phyloP scores from a whole-genome alignment of 208 protist genomes.

The Tritrichomonas foetus region DNA sequence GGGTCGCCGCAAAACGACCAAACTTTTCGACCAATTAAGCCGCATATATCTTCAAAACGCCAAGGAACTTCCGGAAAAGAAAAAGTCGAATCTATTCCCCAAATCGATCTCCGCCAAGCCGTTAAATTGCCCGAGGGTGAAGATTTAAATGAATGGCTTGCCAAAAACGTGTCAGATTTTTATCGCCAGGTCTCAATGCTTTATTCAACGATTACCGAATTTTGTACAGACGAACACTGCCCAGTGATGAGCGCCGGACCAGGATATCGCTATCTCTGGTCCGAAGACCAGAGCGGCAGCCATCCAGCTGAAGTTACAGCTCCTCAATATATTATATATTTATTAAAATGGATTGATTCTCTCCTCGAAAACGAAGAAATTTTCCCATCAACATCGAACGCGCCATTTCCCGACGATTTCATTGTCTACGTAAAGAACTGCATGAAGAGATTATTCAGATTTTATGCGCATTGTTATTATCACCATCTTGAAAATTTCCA shows the following conservation, averaged over 20 bases:
- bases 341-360: conserved; percentile 92
- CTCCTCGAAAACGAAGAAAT: neutral
- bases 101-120: conserved; percentile 49
- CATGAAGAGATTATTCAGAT: conserved; percentile 90
- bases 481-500: conserved; percentile 85
- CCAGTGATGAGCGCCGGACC: conserved; percentile 75
- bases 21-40: neutral
- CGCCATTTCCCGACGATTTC: conserved; percentile 68
- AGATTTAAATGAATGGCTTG: conserved; percentile 91
- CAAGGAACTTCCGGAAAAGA: neutral
- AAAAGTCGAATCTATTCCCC: neutral
- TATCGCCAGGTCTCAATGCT: conserved; percentile 98
- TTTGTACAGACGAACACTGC: conserved; percentile 87
- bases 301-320: conserved; percentile 81
- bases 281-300: conserved; percentile 80
- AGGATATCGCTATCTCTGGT: conserved; percentile 70
- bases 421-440: conserved; percentile 77
- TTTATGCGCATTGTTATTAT: conserved; percentile 97
- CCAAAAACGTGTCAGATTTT: conserved; percentile 91
- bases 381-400: neutral
- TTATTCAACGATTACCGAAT: conserved; percentile 93
- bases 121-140: conserved; percentile 67
- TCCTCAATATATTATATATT: conserved; percentile 90
- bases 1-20: no score
- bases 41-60: no score